Evolutionary conservation across 2,329 filamentous ascomycete genomes (phyloP), one percentile per base, ranked within the genome.

Genomic region (Aspergillus arachidicola): DNA sequence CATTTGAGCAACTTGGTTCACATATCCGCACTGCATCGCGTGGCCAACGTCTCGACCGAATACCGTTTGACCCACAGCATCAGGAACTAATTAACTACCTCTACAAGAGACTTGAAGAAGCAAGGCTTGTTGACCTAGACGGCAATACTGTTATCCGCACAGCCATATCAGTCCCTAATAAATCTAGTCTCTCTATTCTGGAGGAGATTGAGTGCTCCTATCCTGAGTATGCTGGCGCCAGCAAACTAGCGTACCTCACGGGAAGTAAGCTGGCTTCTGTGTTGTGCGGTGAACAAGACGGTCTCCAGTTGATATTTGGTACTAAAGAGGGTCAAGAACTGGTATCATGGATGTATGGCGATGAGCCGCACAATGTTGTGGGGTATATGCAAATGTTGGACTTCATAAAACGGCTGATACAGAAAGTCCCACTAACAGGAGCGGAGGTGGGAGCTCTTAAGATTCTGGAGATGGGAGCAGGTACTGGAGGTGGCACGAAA

Each of bases 401-500:
- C 45, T 74, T 79, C 59, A 60, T 79, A 23, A 54, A 58, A 4
- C 64, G 67, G 1, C 38, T 74, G 0, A 59, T 67, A 6, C 23
- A 48, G 3, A 63, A 61, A 34, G n/a, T 68, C 2, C 26, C 7
- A 74, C 71, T 72, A 66, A 6, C 6, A 16, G 46, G 46, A 11
- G 6, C 19, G 2, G 46, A 51, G 14, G n/a, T 36, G 11, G 53
- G 59, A 1, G 54, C 69, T 4, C 64, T 81, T n/a, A 68, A 72
- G 3, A 78, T 83, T 43, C 72, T 84, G 0, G 79, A 81, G 51
- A 69, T 79, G 55, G 79, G 79, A 1, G 79, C 73, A 6, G 78
- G 76, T 1, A 80, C 76, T 1, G 77, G 79, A 0, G 78, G 76
- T 1, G 79, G 77, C 0, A 80, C 79, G 0, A 68, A 66, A 16